Percentiles rank a stretch among this genome's conserved stretches.
phyloP scores from a whole-genome alignment of 1,139 yeast species.

The Kodamaea anthophila region DNA sequence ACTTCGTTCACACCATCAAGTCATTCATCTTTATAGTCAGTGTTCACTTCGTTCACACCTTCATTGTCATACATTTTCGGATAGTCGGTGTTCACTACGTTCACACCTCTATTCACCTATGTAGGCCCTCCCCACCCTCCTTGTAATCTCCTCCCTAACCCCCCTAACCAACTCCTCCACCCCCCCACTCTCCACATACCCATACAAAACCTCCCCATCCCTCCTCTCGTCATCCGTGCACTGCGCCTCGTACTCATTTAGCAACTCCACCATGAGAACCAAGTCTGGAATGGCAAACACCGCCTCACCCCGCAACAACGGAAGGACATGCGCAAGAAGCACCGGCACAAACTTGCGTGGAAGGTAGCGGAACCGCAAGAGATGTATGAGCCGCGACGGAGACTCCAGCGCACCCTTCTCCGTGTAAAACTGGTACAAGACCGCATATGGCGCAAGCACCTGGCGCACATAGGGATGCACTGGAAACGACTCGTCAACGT shows the following conservation, averaged over 20 bases:
- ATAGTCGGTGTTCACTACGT: too few species aligned
- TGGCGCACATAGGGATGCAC: conserved; percentile 57
- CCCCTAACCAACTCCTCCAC: not conserved
- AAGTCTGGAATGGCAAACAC: conserved; percentile 39
- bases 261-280: conserved; percentile 40
- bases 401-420: conserved; percentile 23
- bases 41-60: too few species aligned
- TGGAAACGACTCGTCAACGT: conserved; percentile 27
- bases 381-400: conserved; percentile 36
- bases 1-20: too few species aligned
- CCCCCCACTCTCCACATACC: too few species aligned
- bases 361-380: conserved; percentile 59
- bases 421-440: conserved; percentile 46
- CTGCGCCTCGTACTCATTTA: conserved; percentile 42
- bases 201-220: conserved; percentile 30
- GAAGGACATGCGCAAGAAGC: conserved; percentile 44
- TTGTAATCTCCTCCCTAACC: not conserved
- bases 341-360: conserved; percentile 55
- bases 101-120: too few species aligned
- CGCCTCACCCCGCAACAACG: conserved; percentile 29
- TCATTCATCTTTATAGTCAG: too few species aligned
- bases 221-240: conserved; percentile 17
- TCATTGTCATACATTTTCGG: too few species aligned
- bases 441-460: conserved; percentile 69
- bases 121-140: too few species aligned